Base-by-base conservation (phyloP, 768 basidiomycete species). In the Strobilomyces echinocephalus region DNA sequence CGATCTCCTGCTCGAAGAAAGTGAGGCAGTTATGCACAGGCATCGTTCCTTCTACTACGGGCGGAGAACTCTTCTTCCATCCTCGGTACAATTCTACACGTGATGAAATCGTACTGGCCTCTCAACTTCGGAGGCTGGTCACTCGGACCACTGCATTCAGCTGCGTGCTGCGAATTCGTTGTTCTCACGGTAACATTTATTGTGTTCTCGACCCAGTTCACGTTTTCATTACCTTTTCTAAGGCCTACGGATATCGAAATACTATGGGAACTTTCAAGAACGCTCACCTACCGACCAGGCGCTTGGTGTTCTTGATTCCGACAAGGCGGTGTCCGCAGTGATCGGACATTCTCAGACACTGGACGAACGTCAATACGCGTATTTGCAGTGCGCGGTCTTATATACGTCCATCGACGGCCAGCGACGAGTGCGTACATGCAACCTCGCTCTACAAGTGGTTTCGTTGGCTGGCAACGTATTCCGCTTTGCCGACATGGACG, bases 381-480 rank as follows among this genome's bases (percentile, higher is more conserved):
- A 82, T 66, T 66, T 98, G 28, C 97, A 99, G 64, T 86, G 83
- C 11, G 95, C 97, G 0, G 77, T 90, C 4, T 73, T 99, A 34
- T 93, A 98, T 64, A 98, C 97, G 3, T 84, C 84, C 2, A 64
- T 77, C 1, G 67, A 73, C 1, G 97, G 97, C 2, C 78, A 89
- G 62, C 79, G 97, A 39, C 76, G 91, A 53, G 94, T 97, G 33
- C 76, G 97, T 50, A 83, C 84, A 28, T 79, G 85, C 64, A 99
- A 99, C 61, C 72, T 97, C n/a, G 88, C 87, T 1, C 67, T 97
- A 53, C 85, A 84, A 43, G 84, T 91, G 1, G 87, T 84, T 3
- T 79, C 84, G 36, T 72, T 98, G 57, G 91, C 93, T n/a, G 91
- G 85, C 9, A 94, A 88, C 65, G 84, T 98, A 11, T 99, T 95